Evolutionary conservation across 441 rosid species (phyloP), one percentile per base, ranked within the genome.

Genomic region (Macaranga tanarius): DNA sequence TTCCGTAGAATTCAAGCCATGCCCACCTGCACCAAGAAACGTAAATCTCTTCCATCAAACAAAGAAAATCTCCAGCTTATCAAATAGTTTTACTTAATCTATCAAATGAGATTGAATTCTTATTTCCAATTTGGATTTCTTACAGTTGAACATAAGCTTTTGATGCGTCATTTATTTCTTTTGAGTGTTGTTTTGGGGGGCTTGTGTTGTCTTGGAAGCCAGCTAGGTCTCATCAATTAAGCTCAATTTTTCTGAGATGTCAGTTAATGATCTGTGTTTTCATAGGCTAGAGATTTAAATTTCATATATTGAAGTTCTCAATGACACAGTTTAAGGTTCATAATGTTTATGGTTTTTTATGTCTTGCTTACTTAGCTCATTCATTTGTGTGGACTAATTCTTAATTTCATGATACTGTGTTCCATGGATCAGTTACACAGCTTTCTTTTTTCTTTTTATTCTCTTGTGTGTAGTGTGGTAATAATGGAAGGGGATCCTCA

Each of bases 401-500:
- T 38, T 67, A 57, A 34, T 51, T 22, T 17, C 16, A 13, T 16
- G 9, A 10, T 31, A 42, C 3, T 1, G 25, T 71, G 25, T 48
- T 38, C 7, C 23, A 42, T 19, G 54, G 50, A 48, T 65, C 25
- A 47, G 20, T 77, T 62, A 59, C 38, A 7, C 38, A 65, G 19
- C 34, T 71, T 17, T n/a, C 19, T 34, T 65, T 72, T 69, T 68
- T 34, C 2, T 34, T n/a, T n/a, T n/a, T n/a, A n/a, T n/a, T n/a
- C n/a, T 7, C 38, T 3, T 67, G 34, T 71, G 1, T 87, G 81
- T 79, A 96, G 97, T 71, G 84, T 92, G 82, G 92, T 96, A 44
- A 82, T 93, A 79, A 87, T 87, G 83, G 98, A 96, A 79, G 95
- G 97, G 73, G 93, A 90, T 86, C 98, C 97, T 47, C 95, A 81